phyloP scores from a whole-genome alignment of 179 eudicot species.

The Nepenthes alata region DNA sequence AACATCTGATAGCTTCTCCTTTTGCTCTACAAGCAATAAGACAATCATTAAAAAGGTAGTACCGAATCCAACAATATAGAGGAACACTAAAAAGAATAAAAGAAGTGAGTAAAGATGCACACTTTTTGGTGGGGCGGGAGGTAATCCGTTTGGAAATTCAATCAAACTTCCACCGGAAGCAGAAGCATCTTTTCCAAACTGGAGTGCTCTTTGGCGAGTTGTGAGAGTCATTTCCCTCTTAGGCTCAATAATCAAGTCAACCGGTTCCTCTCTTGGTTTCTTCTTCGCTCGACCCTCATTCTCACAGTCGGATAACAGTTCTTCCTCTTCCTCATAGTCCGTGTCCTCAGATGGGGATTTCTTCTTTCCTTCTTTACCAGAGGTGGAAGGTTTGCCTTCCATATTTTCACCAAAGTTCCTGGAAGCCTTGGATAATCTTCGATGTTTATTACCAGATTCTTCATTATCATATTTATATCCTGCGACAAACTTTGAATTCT shows the following conservation, averaged over 20 bases:
- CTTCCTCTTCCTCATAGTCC: conserved; percentile 59
- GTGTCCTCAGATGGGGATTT: conserved; percentile 51
- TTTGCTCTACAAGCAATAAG: conserved; percentile 47
- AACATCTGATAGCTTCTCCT: conserved; percentile 80
- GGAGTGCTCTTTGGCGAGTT: conserved; percentile 77
- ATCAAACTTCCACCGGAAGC: conserved; percentile 36
- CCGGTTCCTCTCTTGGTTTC: conserved; percentile 41
- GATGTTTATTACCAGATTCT: conserved; percentile 46
- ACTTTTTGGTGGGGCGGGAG: conserved; percentile 82
- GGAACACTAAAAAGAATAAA: not conserved
- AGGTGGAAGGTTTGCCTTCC: conserved; percentile 19
- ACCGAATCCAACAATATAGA: not conserved
- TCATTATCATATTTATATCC: conserved; percentile 37
- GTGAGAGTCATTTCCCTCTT: conserved; percentile 69
- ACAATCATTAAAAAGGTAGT: not conserved
- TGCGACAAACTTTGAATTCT: conserved; percentile 34
- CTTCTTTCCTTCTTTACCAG: conserved; percentile 35
- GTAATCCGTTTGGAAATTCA: conserved; percentile 87
- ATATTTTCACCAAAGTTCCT: conserved; percentile 17
- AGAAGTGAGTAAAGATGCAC: conserved; percentile 8
- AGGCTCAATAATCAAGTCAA: conserved; percentile 43
- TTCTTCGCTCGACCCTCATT: conserved; percentile 45
- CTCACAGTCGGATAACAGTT: conserved; percentile 44
- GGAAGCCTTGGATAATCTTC: conserved; percentile 36
- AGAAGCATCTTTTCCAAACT: conserved; percentile 59